These are phyloP conservation scores for Malus hybrid DNA, from an alignment of 331 rosid genomes.

Conservation along the genomic window DNA sequence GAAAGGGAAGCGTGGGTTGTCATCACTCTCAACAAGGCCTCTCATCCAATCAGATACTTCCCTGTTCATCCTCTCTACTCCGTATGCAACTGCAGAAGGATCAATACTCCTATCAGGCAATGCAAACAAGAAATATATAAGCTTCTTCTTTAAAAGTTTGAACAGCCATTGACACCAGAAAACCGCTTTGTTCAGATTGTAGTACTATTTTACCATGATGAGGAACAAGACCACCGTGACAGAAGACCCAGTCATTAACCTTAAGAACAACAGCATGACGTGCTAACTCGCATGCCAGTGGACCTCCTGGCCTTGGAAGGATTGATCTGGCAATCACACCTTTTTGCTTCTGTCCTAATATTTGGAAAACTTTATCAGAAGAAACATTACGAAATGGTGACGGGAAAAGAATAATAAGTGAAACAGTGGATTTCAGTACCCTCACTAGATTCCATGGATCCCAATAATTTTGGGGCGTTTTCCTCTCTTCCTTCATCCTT, in stretches of 20 bases:
- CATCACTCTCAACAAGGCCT: constrained; percentile 41
- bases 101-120: constrained; percentile 21
- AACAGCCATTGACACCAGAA: constrained; percentile 6
- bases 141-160: constrained; percentile 2
- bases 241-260: constrained; percentile 96
- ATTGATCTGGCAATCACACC: constrained; percentile 81
- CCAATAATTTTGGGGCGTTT: constrained; percentile 47
- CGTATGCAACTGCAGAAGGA: constrained; percentile 62
- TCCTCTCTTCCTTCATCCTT: constrained; percentile 50
- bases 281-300: constrained; percentile 72
- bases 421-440: constrained; percentile 44
- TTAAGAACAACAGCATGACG: constrained; percentile 72
- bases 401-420: background rate
- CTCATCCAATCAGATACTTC: constrained; percentile 92
- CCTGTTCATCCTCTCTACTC: constrained; percentile 72
- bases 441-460: constrained; percentile 75
- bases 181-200: background rate
- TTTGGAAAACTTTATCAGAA: constrained; percentile 39
- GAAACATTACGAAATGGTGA: constrained; percentile 11
- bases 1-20: constrained; percentile 44
- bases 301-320: constrained; percentile 83
- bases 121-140: constrained; percentile 13
- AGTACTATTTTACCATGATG: constrained; percentile 68
- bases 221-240: constrained; percentile 99
- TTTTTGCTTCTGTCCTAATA: constrained; percentile 92